These are phyloP conservation scores for Nemania bipapillata DNA, from an alignment of 2,329 filamentous ascomycete species.

Conservation along the genomic window DNA sequence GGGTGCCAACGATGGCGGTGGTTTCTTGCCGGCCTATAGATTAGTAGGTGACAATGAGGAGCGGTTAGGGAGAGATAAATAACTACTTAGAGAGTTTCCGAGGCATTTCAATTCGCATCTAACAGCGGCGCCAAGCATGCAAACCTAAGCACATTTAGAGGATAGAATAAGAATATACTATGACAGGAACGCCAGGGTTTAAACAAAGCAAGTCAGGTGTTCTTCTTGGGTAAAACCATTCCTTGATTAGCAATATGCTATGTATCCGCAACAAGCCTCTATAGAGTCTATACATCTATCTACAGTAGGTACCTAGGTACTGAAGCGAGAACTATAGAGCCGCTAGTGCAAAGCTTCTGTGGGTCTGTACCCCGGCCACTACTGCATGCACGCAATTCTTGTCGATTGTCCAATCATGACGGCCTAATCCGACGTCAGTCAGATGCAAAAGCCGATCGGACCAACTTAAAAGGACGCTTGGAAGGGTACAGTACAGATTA, in stretches of 20 bases:
- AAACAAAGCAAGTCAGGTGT: neutral
- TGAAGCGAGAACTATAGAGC: constrained; percentile 15
- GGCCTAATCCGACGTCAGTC: constrained; percentile 23
- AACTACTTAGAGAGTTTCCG: neutral
- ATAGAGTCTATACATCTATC: neutral
- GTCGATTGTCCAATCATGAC: constrained; percentile 28
- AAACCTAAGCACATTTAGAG: constrained; percentile 22
- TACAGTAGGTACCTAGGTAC: neutral
- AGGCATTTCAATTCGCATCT: constrained; percentile 10
- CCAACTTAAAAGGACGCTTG: neutral
- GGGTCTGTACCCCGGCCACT: constrained; percentile 28
- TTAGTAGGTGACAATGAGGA: constrained; percentile 80
- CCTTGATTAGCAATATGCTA: neutral
- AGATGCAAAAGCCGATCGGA: constrained; percentile 34
- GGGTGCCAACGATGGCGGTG: constrained; percentile 44
- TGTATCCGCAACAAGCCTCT: no score
- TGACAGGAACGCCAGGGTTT: neutral
- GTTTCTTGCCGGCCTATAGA: constrained; percentile 79
- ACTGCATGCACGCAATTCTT: constrained; percentile 34
- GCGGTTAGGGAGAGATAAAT: constrained; percentile 76
- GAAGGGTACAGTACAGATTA: neutral
- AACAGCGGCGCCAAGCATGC: neutral
- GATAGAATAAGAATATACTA: constrained; percentile 27
- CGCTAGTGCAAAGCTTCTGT: constrained; percentile 32
- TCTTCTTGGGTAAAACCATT: neutral